Conservation (phyloP, 768 basidiomycete species). For the Tricholoma bakamatsutake region DNA sequence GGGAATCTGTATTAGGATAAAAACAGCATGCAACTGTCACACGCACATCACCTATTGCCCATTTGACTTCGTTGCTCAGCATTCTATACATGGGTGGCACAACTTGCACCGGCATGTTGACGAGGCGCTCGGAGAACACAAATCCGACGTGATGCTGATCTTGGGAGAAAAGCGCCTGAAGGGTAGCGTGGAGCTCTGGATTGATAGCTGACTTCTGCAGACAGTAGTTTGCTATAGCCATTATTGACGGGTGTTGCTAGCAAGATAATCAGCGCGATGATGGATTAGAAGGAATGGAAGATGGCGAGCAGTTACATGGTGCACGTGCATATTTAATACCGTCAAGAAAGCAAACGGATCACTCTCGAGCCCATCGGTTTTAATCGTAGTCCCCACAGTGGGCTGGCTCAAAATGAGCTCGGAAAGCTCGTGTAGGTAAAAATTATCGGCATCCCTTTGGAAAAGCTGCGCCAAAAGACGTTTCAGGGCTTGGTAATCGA, state of each 20-base stretch:
- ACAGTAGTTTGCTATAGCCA: constrained; percentile 63
- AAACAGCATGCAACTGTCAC: neutral
- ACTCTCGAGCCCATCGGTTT: constrained; percentile 83
- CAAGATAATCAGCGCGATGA: neutral
- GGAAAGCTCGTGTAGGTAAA: constrained; percentile 69
- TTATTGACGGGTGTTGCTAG: constrained; percentile 69
- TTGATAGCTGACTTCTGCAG: constrained; percentile 52
- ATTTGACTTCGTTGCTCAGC: constrained; percentile 77
- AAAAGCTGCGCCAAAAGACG: constrained; percentile 67
- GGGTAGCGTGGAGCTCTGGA: constrained; percentile 42
- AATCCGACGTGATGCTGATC: constrained; percentile 64
- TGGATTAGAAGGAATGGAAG: constrained; percentile 2
- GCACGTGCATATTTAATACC: constrained; percentile 68
- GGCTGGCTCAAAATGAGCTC: constrained; percentile 76
- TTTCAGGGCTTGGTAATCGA: constrained; percentile 87
- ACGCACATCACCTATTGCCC: constrained; percentile 61
- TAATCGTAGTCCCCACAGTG: constrained; percentile 80
- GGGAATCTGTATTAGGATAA: neutral
- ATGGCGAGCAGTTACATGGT: constrained; percentile 41
- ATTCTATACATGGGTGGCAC: constrained; percentile 90
- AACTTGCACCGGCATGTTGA: constrained; percentile 95
- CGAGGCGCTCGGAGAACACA: constrained; percentile 79
- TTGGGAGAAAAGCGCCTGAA: constrained; percentile 49
- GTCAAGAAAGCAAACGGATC: constrained; percentile 89
- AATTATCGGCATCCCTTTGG: constrained; percentile 62